A percentile compares a stretch with the other conserved stretches of the same genome.
Evolutionary conservation across 352 stramenopile genomes (phyloP).

Genomic region (Phytophthora quininea): DNA sequence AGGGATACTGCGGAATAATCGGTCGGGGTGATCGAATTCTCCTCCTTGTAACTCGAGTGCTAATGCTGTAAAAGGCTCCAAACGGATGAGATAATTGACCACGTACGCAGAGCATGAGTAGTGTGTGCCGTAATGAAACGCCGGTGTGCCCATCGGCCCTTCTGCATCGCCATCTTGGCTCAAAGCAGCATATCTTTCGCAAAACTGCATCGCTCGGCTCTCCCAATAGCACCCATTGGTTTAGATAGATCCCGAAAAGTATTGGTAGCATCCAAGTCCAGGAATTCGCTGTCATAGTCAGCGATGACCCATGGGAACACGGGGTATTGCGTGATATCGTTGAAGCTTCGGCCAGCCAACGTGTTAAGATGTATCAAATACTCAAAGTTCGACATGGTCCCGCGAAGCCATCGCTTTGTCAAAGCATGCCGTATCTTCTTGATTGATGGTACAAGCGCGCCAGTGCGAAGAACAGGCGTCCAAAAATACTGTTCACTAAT

Average conservation of each 20-base stretch:
- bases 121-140: constrained; percentile 98
- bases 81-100: constrained; percentile 96
- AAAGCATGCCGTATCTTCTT: constrained; percentile 74
- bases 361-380: constrained; percentile 98
- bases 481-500: constrained; percentile 85
- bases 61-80: constrained; percentile 87
- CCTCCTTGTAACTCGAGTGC: constrained; percentile 73
- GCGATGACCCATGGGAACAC: constrained; percentile 96
- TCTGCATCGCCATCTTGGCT: constrained; percentile 43
- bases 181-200: constrained; percentile 82
- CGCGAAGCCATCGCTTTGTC: constrained; percentile 76
- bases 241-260: constrained; percentile 94
- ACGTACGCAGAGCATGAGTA: constrained; percentile 97
- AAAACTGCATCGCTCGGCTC: constrained; percentile 84
- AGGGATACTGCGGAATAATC: constrained; percentile 96
- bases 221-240: constrained; percentile 93
- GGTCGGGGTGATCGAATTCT: constrained; percentile 94
- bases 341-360: constrained; percentile 95
- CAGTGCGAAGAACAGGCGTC: constrained; percentile 69
- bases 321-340: constrained; percentile 99
- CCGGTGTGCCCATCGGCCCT: constrained; percentile 67
- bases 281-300: constrained; percentile 86
- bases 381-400: constrained; percentile 91
- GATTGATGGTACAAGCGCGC: constrained; percentile 59
- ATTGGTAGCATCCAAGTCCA: constrained; percentile 81